Evolutionary conservation across 495 filamentous ascomycete species (phyloP).

Genomic region (Penicillium waksmanii): DNA sequence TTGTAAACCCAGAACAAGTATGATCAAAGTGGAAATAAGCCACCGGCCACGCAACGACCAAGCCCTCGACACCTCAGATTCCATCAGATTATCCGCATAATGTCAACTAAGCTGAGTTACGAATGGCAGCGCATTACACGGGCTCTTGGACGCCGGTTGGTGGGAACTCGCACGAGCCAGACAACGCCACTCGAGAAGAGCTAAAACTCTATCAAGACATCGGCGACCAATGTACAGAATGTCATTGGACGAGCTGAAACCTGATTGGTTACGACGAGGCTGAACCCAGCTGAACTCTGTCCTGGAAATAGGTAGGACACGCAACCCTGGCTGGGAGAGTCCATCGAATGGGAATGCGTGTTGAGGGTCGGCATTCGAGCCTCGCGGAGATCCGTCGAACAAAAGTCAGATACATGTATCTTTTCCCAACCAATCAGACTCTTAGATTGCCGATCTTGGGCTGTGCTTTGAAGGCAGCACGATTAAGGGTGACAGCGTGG

Average conservation of each 20-base stretch:
- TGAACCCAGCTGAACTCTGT: background rate
- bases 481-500: conserved; percentile 1
- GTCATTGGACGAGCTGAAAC: background rate
- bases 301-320: conserved; percentile 1
- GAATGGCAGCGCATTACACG: conserved; percentile 9
- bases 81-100: background rate
- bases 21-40: conserved; percentile 1
- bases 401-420: background rate
- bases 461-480: conserved; percentile 8
- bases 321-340: background rate
- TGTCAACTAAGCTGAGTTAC: conserved; percentile 6
- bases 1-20: background rate
- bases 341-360: background rate
- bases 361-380: background rate
- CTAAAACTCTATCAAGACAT: conserved; percentile 14
- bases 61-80: background rate
- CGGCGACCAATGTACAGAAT: background rate
- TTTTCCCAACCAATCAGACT: background rate
- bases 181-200: conserved; percentile 11
- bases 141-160: conserved; percentile 7
- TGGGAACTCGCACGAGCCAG: conserved; percentile 11
- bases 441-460: conserved; percentile 1
- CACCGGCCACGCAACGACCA: background rate
- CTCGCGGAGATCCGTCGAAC: conserved; percentile 3
- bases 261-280: background rate